These are phyloP conservation scores for Colletotrichum sp. DNA, from an alignment of 2,329 filamentous ascomycete species.

Conservation along the genomic window DNA sequence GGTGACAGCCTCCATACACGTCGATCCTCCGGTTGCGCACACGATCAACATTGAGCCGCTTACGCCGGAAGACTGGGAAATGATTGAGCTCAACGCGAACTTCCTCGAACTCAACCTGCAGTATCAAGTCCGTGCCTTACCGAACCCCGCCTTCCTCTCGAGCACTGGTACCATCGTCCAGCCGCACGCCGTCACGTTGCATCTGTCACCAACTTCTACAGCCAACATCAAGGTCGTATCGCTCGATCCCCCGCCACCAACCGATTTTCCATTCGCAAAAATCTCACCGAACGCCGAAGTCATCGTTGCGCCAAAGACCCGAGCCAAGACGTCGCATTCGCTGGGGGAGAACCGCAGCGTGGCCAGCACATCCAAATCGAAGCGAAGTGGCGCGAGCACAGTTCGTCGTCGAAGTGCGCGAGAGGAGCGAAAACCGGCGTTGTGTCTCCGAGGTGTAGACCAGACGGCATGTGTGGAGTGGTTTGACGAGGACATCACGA, in stretches of 20 bases:
- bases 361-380: conserved; percentile 78
- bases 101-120: conserved; percentile 95
- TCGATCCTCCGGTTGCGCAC: conserved; percentile 89
- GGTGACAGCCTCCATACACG: conserved; percentile 73
- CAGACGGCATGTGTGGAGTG: conserved; percentile 71
- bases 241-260: conserved; percentile 74
- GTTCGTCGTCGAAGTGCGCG: conserved; percentile 60
- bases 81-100: conserved; percentile 95
- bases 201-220: conserved; percentile 93
- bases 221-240: conserved; percentile 89
- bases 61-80: conserved; percentile 97
- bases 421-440: conserved; percentile 68
- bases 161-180: conserved; percentile 54
- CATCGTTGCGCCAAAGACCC: conserved; percentile 92
- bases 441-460: conserved; percentile 85
- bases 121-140: conserved; percentile 89
- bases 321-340: conserved; percentile 69
- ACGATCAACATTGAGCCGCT: conserved; percentile 97
- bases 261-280: conserved; percentile 82
- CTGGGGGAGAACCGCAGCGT: conserved; percentile 82
- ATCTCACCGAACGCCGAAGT: conserved; percentile 94
- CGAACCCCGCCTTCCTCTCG: conserved; percentile 75
- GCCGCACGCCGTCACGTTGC: conserved; percentile 84
- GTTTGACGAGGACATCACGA: conserved; percentile 73
- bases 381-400: conserved; percentile 75